A percentile compares a stretch with the other conserved stretches of the same genome.
Evolutionary conservation across 2,329 filamentous ascomycete genomes (phyloP).

Genomic region (Diatrype stigma): DNA sequence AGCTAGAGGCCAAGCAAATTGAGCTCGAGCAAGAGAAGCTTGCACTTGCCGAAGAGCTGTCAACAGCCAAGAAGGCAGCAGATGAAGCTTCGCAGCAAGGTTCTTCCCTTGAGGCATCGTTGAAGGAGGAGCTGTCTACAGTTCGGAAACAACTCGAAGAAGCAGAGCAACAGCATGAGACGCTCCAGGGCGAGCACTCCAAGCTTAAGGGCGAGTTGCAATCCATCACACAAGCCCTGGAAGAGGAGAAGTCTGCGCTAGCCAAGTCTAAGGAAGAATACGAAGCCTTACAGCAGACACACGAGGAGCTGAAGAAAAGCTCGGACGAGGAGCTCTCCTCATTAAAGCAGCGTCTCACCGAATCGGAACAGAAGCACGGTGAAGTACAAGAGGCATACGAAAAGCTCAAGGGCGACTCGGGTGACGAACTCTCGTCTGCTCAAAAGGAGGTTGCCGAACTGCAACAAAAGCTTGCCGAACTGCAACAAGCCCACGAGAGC

Average conservation of each 20-base stretch:
- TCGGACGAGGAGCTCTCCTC: neutral
- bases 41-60: slow-evolving; percentile 27
- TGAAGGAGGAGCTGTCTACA: slow-evolving; percentile 29
- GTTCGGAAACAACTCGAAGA: slow-evolving; percentile 32
- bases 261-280: slow-evolving; percentile 15
- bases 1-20: slow-evolving; percentile 20
- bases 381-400: slow-evolving; percentile 11
- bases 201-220: slow-evolving; percentile 21
- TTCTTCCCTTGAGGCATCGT: slow-evolving; percentile 26
- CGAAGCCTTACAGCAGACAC: slow-evolving; percentile 9
- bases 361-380: slow-evolving; percentile 3
- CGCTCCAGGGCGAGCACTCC: slow-evolving; percentile 23
- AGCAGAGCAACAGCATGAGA: slow-evolving; percentile 28
- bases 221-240: slow-evolving; percentile 16
- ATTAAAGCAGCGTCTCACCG: slow-evolving; percentile 1
- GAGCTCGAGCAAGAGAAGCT: slow-evolving; percentile 18
- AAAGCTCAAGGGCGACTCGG: slow-evolving; percentile 27
- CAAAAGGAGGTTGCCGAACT: slow-evolving; percentile 19
- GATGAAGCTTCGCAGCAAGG: slow-evolving; percentile 31
- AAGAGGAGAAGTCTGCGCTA: slow-evolving; percentile 17
- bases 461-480: slow-evolving; percentile 17
- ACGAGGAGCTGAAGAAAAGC: neutral
- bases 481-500: slow-evolving; percentile 8
- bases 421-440: slow-evolving; percentile 26
- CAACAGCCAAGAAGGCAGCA: slow-evolving; percentile 28